Conservation (phyloP, 1,284 basidiomycete species). For the Fomitopsis betulina region DNA sequence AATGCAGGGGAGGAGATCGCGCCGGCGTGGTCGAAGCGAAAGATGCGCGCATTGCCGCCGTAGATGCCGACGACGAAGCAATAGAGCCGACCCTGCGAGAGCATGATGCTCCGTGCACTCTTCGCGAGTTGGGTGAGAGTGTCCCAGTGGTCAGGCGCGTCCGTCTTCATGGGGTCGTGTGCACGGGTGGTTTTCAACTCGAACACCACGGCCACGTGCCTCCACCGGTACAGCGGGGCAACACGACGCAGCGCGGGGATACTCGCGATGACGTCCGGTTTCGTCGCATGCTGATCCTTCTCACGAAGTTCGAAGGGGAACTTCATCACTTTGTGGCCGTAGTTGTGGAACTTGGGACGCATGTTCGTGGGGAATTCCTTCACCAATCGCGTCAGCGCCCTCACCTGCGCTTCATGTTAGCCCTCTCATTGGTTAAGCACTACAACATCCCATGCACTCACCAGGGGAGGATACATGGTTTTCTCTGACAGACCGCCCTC, state of each 20-base stretch:
- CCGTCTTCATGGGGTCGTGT: not conserved
- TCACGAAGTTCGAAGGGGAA: not conserved
- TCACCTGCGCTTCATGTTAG: not conserved
- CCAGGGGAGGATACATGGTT: not conserved
- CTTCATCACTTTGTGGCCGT: not conserved
- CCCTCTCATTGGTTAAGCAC: not conserved
- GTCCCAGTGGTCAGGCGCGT: not conserved
- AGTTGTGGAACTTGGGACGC: not conserved
- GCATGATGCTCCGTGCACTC: constrained; percentile 8
- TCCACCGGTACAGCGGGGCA: not conserved
- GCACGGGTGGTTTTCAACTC: not conserved
- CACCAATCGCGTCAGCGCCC: not conserved
- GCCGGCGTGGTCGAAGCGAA: constrained; percentile 13
- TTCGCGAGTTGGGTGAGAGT: constrained; percentile 4
- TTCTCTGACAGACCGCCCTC: too few species aligned
- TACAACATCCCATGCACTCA: not conserved
- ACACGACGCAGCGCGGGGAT: not conserved
- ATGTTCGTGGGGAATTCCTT: not conserved
- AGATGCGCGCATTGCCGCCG: constrained; percentile 10
- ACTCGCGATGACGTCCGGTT: not conserved
- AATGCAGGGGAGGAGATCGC: constrained; percentile 4
- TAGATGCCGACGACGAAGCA: constrained; percentile 12
- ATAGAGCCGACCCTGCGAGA: constrained; percentile 6
- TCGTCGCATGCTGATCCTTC: not conserved
- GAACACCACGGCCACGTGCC: not conserved